Conservation (phyloP, 768 basidiomycete species). For the Sarcomyxa edulis region DNA sequence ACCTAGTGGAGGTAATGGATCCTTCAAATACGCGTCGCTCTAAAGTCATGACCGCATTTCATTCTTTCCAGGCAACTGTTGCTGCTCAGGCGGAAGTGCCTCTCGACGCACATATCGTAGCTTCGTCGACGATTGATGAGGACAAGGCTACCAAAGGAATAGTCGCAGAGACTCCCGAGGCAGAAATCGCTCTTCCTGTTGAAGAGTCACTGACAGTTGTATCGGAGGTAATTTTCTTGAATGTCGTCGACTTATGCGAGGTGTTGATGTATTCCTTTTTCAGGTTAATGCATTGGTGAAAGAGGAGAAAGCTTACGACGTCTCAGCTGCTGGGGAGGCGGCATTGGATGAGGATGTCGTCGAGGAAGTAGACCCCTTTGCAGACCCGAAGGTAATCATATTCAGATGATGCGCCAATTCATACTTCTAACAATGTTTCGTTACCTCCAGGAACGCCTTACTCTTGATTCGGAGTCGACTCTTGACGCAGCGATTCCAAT, state of each 20-base stretch:
- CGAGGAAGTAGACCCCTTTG: background rate
- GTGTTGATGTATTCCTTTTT: background rate
- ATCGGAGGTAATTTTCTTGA: background rate
- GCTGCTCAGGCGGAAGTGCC: no score
- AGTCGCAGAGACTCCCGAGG: slow-evolving; percentile 2
- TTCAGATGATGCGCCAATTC: background rate
- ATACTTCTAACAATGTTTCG: background rate
- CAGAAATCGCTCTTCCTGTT: background rate
- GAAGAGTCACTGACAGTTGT: background rate
- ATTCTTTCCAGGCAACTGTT: no score
- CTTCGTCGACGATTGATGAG: no score
- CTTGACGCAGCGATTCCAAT: no score
- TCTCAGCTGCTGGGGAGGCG: background rate
- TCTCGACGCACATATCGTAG: no score
- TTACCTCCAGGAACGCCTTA: no score
- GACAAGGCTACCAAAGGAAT: no score
- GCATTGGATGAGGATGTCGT: background rate
- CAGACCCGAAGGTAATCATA: background rate
- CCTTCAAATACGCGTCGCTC: no score
- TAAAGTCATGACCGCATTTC: no score
- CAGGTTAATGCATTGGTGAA: slow-evolving; percentile 1
- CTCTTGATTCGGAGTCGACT: no score
- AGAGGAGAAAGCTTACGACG: background rate
- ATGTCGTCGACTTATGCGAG: background rate
- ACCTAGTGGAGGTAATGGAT: no score